phyloP scores from a whole-genome alignment of 106 monocot genomes.

The Dactylorhiza incarnata region DNA sequence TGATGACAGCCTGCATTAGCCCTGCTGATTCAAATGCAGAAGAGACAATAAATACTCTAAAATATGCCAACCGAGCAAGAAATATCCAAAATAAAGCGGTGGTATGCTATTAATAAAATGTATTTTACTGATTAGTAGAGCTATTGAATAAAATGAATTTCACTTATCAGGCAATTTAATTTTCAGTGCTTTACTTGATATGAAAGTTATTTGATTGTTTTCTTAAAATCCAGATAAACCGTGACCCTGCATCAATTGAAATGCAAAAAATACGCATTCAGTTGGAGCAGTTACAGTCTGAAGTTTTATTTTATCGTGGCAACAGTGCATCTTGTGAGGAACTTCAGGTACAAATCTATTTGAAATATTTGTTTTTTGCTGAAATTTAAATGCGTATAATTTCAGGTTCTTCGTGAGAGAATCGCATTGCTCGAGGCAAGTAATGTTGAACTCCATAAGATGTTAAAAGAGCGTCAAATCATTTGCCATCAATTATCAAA shows the following conservation, averaged over 20 bases:
- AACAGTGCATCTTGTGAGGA: slow-evolving; percentile 59
- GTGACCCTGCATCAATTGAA: slow-evolving; percentile 71
- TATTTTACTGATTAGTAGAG: no score
- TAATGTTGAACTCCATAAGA: slow-evolving; percentile 58
- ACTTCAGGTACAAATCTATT: slow-evolving; percentile 47
- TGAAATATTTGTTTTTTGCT: not conserved
- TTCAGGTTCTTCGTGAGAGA: slow-evolving; percentile 60
- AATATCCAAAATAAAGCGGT: slow-evolving; percentile 99
- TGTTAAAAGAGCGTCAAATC: slow-evolving; percentile 44
- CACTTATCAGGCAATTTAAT: not conserved
- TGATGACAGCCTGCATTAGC: slow-evolving; percentile 75
- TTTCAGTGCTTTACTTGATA: not conserved
- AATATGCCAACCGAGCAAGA: slow-evolving; percentile 96
- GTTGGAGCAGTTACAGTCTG: slow-evolving; percentile 74
- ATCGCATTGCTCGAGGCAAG: slow-evolving; percentile 62
- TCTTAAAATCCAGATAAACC: slow-evolving; percentile 59
- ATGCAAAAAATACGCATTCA: slow-evolving; percentile 83
- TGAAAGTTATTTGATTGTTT: not conserved
- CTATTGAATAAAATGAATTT: not conserved
- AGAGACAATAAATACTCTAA: slow-evolving; percentile 95
- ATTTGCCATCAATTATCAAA: slow-evolving; percentile 47
- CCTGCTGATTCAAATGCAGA: slow-evolving; percentile 94
- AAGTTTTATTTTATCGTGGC: slow-evolving; percentile 68
- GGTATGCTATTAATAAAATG: slow-evolving; percentile 32
- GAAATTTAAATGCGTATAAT: not conserved